A percentile compares a stretch with the other conserved stretches of the same genome.
phyloP scores from a whole-genome alignment of 129 eudicot genomes.

The Calendula officinalis region DNA sequence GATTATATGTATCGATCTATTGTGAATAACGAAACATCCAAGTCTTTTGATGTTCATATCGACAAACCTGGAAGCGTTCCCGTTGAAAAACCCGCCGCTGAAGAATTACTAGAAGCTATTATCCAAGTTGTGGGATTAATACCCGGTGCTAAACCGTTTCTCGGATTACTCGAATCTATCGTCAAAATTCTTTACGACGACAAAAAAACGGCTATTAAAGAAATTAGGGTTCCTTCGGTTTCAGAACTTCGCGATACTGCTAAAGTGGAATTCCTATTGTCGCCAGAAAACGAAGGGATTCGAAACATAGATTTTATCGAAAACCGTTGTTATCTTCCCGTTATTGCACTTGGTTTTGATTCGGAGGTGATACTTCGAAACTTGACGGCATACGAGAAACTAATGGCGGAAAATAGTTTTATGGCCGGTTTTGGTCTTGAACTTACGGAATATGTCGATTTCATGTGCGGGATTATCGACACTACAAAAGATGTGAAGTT shows the following conservation, averaged over 20 bases:
- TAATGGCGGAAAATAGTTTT: not conserved
- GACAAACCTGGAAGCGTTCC: not conserved
- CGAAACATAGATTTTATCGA: constrained; percentile 3
- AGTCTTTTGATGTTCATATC: not conserved
- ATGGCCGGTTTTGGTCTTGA: not conserved
- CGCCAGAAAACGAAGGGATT: constrained; percentile 11
- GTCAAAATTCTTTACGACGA: not conserved
- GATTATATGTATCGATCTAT: constrained; percentile 29
- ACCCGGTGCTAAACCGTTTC: not conserved
- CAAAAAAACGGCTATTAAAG: not conserved
- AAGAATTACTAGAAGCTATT: constrained; percentile 1
- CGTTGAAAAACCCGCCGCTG: not conserved
- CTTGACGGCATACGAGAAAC: constrained; percentile 10
- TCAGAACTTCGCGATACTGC: constrained; percentile 19
- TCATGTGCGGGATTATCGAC: constrained; percentile 14
- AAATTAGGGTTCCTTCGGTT: constrained; percentile 41
- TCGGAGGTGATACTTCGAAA: constrained; percentile 11
- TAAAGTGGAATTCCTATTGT: constrained; percentile 22
- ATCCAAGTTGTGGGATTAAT: not conserved
- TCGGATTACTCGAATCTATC: not conserved
- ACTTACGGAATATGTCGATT: constrained; percentile 16
- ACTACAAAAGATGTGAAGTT: not conserved
- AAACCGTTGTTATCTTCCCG: not conserved
- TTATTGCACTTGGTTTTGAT: not conserved
- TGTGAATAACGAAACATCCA: constrained; percentile 9